These are phyloP conservation scores for Alisma plantagoaquatica DNA, from an alignment of 106 monocot species.

Conservation along the genomic window DNA sequence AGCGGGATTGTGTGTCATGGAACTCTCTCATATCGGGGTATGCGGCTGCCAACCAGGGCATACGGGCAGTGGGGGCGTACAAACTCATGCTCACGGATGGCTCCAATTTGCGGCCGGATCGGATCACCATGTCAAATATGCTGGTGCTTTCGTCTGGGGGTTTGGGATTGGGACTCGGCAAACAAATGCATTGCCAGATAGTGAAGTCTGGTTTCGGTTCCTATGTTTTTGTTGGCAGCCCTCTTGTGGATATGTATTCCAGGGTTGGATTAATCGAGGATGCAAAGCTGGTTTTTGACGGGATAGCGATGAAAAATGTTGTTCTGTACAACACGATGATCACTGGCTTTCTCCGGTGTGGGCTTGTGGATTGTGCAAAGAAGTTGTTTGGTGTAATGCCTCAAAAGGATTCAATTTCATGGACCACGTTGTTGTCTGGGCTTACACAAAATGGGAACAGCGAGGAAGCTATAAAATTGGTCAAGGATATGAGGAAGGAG, in stretches of 20 bases:
- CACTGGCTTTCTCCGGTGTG: constrained; percentile 52
- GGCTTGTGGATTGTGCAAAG: constrained; percentile 52
- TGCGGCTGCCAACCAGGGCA: not conserved
- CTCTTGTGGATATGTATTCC: constrained; percentile 65
- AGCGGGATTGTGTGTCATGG: constrained; percentile 47
- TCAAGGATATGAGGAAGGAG: constrained; percentile 42
- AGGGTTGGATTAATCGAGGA: constrained; percentile 27
- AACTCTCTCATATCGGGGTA: constrained; percentile 60
- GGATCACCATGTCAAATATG: constrained; percentile 63
- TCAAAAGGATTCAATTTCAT: constrained; percentile 57
- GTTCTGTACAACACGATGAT: constrained; percentile 76
- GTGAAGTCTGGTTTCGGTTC: constrained; percentile 36
- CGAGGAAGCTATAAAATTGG: constrained; percentile 29
- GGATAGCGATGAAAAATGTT: constrained; percentile 36
- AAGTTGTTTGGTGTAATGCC: constrained; percentile 47
- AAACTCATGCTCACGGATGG: constrained; percentile 27
- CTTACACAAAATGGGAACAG: constrained; percentile 37
- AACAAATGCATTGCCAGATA: constrained; percentile 54
- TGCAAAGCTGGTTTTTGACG: constrained; percentile 49
- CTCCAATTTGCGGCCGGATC: constrained; percentile 11
- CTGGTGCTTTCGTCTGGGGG: constrained; percentile 33
- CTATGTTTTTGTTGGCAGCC: constrained; percentile 66
- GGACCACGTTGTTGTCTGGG: constrained; percentile 64
- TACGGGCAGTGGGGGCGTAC: constrained; percentile 18
- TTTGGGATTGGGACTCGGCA: constrained; percentile 20